A percentile compares a stretch with the other conserved stretches of the same genome.
These are phyloP conservation scores for Candida sakaeoensis DNA, from an alignment of 805 yeast genomes.

Conservation along the genomic window DNA sequence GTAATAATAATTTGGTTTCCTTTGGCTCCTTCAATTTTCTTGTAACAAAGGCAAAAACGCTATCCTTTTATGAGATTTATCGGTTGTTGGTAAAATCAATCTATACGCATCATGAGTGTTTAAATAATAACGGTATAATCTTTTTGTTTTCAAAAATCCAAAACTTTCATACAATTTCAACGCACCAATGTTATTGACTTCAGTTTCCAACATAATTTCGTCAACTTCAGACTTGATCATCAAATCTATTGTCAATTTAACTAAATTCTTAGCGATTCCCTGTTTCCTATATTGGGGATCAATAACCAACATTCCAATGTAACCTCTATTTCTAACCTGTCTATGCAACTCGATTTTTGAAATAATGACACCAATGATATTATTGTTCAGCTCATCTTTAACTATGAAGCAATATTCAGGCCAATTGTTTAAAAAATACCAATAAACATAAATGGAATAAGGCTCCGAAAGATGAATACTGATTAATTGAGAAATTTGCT, in stretches of 20 bases:
- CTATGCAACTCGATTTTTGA: conserved; percentile 80
- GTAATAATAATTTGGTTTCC: no score
- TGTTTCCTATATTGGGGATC: conserved; percentile 64
- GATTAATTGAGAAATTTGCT: conserved; percentile 53
- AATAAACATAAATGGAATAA: conserved; percentile 86
- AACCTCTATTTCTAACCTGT: conserved; percentile 73
- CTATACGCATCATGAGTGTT: conserved; percentile 93
- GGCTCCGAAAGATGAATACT: conserved; percentile 85
- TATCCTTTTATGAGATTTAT: conserved; percentile 44
- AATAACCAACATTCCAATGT: conserved; percentile 95
- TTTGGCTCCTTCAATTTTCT: no score
- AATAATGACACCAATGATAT: conserved; percentile 77
- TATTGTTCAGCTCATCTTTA: conserved; percentile 25
- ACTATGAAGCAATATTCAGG: conserved; percentile 78
- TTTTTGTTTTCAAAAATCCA: conserved; percentile 70
- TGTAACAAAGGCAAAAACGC: conserved; percentile 52
- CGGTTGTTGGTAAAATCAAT: conserved; percentile 75
- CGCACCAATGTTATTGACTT: conserved; percentile 74
- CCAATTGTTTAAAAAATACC: conserved; percentile 88
- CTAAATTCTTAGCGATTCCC: conserved; percentile 79
- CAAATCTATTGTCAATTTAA: conserved; percentile 54
- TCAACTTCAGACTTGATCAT: conserved; percentile 73
- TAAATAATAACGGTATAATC: conserved; percentile 82
- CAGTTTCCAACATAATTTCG: conserved; percentile 92
- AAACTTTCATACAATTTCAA: conserved; percentile 64